Evolutionary conservation across 108 stramenopile species (phyloP).

Genomic region (Cylindrotheca closterium): DNA sequence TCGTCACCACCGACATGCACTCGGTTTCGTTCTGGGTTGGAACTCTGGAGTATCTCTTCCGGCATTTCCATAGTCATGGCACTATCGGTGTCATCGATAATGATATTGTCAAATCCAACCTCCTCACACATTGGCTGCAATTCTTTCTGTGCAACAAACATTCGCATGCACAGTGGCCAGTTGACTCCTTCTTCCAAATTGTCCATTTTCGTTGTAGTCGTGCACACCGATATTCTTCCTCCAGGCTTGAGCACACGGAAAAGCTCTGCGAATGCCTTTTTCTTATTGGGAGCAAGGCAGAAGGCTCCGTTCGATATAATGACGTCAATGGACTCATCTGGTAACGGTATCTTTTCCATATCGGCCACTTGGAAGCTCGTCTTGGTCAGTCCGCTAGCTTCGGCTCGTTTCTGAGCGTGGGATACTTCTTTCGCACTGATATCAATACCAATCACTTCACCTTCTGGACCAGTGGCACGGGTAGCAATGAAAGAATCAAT

Average conservation of each 20-base stretch:
- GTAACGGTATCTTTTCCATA: slow-evolving; percentile 82
- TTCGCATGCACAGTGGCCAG: slow-evolving; percentile 79
- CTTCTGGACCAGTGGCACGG: slow-evolving; percentile 29
- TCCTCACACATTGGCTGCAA: slow-evolving; percentile 60
- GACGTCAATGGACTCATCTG: slow-evolving; percentile 74
- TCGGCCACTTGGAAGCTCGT: slow-evolving; percentile 83
- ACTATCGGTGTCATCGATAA: slow-evolving; percentile 57
- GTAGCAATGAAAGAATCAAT: slow-evolving; percentile 71
- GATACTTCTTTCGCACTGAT: slow-evolving; percentile 58
- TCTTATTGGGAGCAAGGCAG: slow-evolving; percentile 86
- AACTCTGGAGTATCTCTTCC: slow-evolving; percentile 30
- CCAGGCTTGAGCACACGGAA: slow-evolving; percentile 83
- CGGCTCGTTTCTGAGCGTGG: slow-evolving; percentile 50
- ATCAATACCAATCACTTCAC: slow-evolving; percentile 69
- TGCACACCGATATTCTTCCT: slow-evolving; percentile 78
- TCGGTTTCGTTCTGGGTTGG: slow-evolving; percentile 44
- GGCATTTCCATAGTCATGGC: slow-evolving; percentile 62
- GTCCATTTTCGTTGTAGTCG: slow-evolving; percentile 46
- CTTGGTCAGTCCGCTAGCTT: slow-evolving; percentile 45
- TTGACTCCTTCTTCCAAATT: slow-evolving; percentile 52
- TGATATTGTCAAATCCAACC: slow-evolving; percentile 61
- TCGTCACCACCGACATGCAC: slow-evolving; percentile 59
- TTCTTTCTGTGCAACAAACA: slow-evolving; percentile 61
- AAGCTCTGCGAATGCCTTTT: slow-evolving; percentile 69
- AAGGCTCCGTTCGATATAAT: slow-evolving; percentile 91